These are phyloP conservation scores for Nicotiana attenuata DNA, from an alignment of 257 asterid genomes.

Conservation along the genomic window DNA sequence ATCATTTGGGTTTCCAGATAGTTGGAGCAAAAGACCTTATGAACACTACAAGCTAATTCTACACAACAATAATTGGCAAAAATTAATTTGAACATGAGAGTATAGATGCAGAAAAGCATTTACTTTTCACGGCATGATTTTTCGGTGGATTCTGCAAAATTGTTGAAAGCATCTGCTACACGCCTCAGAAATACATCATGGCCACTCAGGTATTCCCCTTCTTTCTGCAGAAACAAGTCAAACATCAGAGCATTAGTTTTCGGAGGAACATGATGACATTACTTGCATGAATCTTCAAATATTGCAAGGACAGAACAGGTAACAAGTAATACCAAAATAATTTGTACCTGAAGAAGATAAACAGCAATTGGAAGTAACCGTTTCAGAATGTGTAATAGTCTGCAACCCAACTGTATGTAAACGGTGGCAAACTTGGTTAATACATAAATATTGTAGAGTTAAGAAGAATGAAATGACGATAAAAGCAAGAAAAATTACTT, in stretches of 20 bases:
- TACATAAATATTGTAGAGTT: not conserved
- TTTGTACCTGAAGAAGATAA: constrained; percentile 85
- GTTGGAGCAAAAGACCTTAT: constrained; percentile 1
- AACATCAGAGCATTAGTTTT: constrained; percentile 14
- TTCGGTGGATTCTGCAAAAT: constrained; percentile 89
- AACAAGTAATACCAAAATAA: not conserved
- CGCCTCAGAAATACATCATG: constrained; percentile 88
- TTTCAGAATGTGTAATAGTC: constrained; percentile 85
- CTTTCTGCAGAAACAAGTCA: constrained; percentile 57
- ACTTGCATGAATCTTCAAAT: constrained; percentile 5
- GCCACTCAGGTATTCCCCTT: constrained; percentile 85
- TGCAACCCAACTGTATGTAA: constrained; percentile 63
- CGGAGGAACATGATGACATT: constrained; percentile 19
- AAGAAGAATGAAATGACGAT: not conserved
- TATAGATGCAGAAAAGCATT: constrained; percentile 15
- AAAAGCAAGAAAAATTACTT: not conserved
- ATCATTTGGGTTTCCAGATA: not conserved
- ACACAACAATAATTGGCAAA: not conserved
- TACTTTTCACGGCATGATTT: constrained; percentile 89
- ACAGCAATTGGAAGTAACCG: constrained; percentile 92
- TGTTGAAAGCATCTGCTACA: constrained; percentile 78
- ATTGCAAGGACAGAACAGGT: not conserved
- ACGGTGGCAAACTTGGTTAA: not conserved
- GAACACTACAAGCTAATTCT: not conserved
- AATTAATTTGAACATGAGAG: constrained; percentile 15